A percentile compares a stretch with the other conserved stretches of the same genome.
These are phyloP conservation scores for Termitomyces sp. DNA, from an alignment of 1,284 basidiomycete species.

Conservation along the genomic window DNA sequence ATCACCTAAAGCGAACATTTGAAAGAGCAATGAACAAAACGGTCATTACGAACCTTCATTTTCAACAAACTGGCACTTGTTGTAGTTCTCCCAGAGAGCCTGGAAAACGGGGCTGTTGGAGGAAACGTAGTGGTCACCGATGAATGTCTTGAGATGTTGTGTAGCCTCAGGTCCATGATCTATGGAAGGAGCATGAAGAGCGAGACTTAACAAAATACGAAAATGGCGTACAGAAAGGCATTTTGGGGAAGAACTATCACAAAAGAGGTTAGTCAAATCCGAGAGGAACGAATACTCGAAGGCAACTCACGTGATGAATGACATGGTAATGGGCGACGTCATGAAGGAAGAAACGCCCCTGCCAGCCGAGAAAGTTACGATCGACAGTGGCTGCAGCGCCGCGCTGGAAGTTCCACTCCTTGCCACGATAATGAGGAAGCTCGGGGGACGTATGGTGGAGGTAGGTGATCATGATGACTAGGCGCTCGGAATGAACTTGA, in stretches of 20 bases:
- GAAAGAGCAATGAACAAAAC: neutral
- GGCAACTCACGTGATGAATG: slow-evolving; percentile 34
- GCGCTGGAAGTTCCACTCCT: slow-evolving; percentile 44
- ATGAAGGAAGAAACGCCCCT: slow-evolving; percentile 52
- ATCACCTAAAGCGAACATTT: slow-evolving; percentile 25
- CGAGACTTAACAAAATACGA: neutral
- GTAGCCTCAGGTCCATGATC: slow-evolving; percentile 2
- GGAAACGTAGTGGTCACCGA: slow-evolving; percentile 43
- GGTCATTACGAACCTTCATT: slow-evolving; percentile 28
- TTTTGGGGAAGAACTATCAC: slow-evolving; percentile 1
- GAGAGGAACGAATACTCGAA: neutral
- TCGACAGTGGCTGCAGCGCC: slow-evolving; percentile 46
- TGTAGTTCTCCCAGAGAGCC: slow-evolving; percentile 55
- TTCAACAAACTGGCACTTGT: slow-evolving; percentile 67
- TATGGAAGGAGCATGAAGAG: neutral
- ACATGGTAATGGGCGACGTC: slow-evolving; percentile 44
- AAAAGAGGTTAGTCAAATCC: neutral
- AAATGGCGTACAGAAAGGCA: slow-evolving; percentile 1
- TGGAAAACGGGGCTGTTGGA: slow-evolving; percentile 45
- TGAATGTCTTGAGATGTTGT: slow-evolving; percentile 1
- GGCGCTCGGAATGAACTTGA: neutral
- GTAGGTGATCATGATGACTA: slow-evolving; percentile 51
- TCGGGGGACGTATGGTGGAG: slow-evolving; percentile 47
- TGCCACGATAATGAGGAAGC: slow-evolving; percentile 52
- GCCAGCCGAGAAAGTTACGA: slow-evolving; percentile 45